These are phyloP conservation scores for Sugiyamaella americana DNA, from an alignment of 805 yeast species.

Conservation along the genomic window DNA sequence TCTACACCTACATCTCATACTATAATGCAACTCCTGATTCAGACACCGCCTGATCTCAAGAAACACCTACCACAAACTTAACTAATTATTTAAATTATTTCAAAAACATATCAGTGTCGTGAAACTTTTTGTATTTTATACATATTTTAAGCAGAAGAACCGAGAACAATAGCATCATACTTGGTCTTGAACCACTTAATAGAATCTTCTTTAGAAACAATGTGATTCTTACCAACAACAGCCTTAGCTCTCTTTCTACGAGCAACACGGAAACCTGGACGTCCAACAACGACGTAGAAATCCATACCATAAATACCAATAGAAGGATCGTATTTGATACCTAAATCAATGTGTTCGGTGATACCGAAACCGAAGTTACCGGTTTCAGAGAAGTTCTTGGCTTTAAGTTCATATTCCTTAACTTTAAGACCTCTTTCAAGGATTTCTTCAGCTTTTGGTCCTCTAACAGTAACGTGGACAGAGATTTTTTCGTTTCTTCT, in stretches of 20 bases:
- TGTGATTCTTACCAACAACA: slow-evolving; percentile 87
- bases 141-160: background rate
- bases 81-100: too few species aligned
- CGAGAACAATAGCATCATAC: slow-evolving; percentile 92
- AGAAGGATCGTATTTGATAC: slow-evolving; percentile 99
- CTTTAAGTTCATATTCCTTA: slow-evolving; percentile 95
- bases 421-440: slow-evolving; percentile 99
- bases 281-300: slow-evolving; percentile 98
- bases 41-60: background rate
- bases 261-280: slow-evolving; percentile 98
- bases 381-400: slow-evolving; percentile 93
- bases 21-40: too few species aligned
- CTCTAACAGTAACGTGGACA: slow-evolving; percentile 98
- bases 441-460: slow-evolving; percentile 99
- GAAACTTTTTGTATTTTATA: too few species aligned
- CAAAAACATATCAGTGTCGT: background rate
- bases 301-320: slow-evolving; percentile 99
- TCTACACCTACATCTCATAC: too few species aligned
- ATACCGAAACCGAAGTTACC: slow-evolving; percentile 99
- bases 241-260: slow-evolving; percentile 87
- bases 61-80: background rate
- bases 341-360: slow-evolving; percentile 98
- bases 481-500: slow-evolving; percentile 99
- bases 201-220: slow-evolving; percentile 87
- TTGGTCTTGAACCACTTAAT: slow-evolving; percentile 98